phyloP scores from a whole-genome alignment of 345 rosid species.

The Eucalyptus albens region DNA sequence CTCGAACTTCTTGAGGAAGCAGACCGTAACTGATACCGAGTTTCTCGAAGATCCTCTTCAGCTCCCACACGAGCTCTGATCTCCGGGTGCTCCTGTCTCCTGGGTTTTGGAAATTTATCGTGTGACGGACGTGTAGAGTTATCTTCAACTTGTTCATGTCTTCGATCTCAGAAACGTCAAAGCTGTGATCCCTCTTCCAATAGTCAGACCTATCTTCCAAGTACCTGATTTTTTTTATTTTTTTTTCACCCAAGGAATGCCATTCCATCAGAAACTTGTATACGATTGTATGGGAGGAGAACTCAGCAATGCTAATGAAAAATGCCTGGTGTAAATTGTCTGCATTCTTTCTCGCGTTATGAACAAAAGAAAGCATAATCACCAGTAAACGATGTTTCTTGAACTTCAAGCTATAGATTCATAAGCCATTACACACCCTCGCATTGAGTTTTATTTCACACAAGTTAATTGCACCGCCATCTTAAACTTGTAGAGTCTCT shows the following conservation, averaged over 20 bases:
- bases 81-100: slow-evolving; percentile 41
- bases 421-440: background rate
- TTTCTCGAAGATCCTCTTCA: slow-evolving; percentile 51
- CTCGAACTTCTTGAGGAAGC: slow-evolving; percentile 46
- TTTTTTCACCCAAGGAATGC: background rate
- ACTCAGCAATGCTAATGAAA: background rate
- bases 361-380: background rate
- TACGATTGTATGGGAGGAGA: background rate
- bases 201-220: slow-evolving; percentile 52
- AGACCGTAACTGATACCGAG: slow-evolving; percentile 44
- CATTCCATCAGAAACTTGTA: background rate
- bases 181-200: slow-evolving; percentile 38
- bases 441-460: background rate
- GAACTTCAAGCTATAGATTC: background rate
- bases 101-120: slow-evolving; percentile 52
- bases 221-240: slow-evolving; percentile 26
- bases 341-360: background rate
- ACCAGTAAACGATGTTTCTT: background rate
- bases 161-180: slow-evolving; percentile 52
- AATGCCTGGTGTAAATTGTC: background rate
- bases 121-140: slow-evolving; percentile 42
- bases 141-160: slow-evolving; percentile 64
- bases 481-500: background rate
- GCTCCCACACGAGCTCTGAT: slow-evolving; percentile 42
- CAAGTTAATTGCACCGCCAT: background rate